Evolutionary conservation across 2,329 filamentous ascomycete species (phyloP).

Genomic region (Ascochyta rabiei): DNA sequence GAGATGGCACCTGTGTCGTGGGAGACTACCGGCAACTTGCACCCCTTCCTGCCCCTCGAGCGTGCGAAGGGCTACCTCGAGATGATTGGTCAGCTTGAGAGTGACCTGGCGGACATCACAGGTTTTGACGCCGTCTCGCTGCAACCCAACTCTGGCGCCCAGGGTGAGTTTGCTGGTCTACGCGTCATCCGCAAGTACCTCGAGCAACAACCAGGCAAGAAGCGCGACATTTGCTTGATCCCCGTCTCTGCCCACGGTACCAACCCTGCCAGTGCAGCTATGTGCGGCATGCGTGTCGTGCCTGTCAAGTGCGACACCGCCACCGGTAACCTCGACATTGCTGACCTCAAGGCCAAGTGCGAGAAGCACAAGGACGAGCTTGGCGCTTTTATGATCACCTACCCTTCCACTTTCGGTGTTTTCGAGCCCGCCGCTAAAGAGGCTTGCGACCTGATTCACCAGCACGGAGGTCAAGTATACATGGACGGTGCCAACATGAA

Average conservation of each 20-base stretch:
- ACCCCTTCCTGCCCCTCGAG: slow-evolving; percentile 75
- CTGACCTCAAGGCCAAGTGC: slow-evolving; percentile 85
- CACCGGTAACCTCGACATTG: slow-evolving; percentile 88
- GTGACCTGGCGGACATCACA: slow-evolving; percentile 80
- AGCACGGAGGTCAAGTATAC: slow-evolving; percentile 90
- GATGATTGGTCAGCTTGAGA: slow-evolving; percentile 74
- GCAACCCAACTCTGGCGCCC: slow-evolving; percentile 94
- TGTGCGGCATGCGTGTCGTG: slow-evolving; percentile 94
- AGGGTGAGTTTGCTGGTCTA: slow-evolving; percentile 92
- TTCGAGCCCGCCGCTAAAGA: slow-evolving; percentile 90
- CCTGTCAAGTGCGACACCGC: slow-evolving; percentile 86
- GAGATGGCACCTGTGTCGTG: slow-evolving; percentile 89
- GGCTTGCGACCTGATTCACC: slow-evolving; percentile 83
- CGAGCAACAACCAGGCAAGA: slow-evolving; percentile 68
- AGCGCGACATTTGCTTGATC: slow-evolving; percentile 90
- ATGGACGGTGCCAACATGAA: slow-evolving; percentile 99
- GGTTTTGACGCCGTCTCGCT: slow-evolving; percentile 89
- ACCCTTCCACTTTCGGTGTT: slow-evolving; percentile 92
- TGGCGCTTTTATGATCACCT: slow-evolving; percentile 95
- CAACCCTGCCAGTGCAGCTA: slow-evolving; percentile 92
- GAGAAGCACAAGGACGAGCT: slow-evolving; percentile 85
- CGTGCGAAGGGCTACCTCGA: slow-evolving; percentile 71
- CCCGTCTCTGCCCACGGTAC: slow-evolving; percentile 95
- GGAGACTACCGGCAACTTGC: slow-evolving; percentile 76
- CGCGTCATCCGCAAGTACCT: slow-evolving; percentile 86